Conservation (phyloP, 352 stramenopile genomes). For the Globisporangium recalcitrans region DNA sequence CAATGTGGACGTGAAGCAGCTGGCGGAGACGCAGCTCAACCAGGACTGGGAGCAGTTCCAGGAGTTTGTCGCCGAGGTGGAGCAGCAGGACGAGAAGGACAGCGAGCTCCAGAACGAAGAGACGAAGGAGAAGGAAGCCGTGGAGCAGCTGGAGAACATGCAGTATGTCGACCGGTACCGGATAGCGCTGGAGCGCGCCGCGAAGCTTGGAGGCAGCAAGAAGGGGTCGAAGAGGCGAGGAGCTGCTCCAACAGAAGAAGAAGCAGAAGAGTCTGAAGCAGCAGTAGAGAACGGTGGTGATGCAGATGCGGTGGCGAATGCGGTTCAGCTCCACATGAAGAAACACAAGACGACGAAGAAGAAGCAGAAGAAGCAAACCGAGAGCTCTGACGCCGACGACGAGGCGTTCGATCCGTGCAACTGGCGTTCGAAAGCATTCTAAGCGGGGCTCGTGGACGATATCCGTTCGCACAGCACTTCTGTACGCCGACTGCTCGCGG, state of each 20-base stretch:
- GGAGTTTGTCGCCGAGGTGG: slow-evolving; percentile 50
- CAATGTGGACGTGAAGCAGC: slow-evolving; percentile 40
- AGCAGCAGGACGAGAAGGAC: slow-evolving; percentile 36
- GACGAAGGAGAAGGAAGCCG: slow-evolving; percentile 34
- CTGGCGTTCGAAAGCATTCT: slow-evolving; percentile 41
- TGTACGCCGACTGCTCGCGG: too few relatives aligned
- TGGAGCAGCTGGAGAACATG: slow-evolving; percentile 64
- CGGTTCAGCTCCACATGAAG: slow-evolving; percentile 18
- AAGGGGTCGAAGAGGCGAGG: slow-evolving; percentile 11
- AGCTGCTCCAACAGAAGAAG: too few relatives aligned
- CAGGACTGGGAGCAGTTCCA: slow-evolving; percentile 61
- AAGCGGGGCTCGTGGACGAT: neutral
- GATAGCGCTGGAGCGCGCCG: slow-evolving; percentile 36
- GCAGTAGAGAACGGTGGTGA: slow-evolving; percentile 14
- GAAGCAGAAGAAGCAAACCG: slow-evolving; percentile 13
- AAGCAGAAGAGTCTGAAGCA: neutral
- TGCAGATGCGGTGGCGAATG: slow-evolving; percentile 8
- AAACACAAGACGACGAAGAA: slow-evolving; percentile 21
- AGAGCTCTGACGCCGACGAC: slow-evolving; percentile 23
- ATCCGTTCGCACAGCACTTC: too few relatives aligned
- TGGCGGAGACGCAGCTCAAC: slow-evolving; percentile 34
- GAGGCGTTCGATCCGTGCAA: slow-evolving; percentile 39
- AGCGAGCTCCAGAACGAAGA: slow-evolving; percentile 32
- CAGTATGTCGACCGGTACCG: slow-evolving; percentile 61
- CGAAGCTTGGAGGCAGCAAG: slow-evolving; percentile 14